Evolutionary conservation across 257 asterid genomes (phyloP).

Genomic region (Catharanthus roseus): DNA sequence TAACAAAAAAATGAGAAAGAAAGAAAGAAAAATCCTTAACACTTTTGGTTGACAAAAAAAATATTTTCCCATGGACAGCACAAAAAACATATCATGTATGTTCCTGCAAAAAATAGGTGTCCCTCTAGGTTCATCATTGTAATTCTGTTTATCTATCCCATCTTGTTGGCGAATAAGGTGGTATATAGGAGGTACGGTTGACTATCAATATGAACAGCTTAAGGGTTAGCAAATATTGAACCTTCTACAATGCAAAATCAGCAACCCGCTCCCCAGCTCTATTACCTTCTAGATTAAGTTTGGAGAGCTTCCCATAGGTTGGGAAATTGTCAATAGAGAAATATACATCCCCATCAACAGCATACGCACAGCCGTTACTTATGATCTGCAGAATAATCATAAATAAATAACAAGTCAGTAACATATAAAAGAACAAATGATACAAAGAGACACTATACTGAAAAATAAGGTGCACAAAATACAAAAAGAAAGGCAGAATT

Average conservation of each 20-base stretch:
- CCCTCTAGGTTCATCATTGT: not conserved
- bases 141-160: not conserved
- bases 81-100: not conserved
- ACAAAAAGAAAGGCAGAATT: not conserved
- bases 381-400: constrained; percentile 39
- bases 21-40: not conserved
- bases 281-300: constrained; percentile 69
- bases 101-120: not conserved
- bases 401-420: not conserved
- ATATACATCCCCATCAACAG: constrained; percentile 66
- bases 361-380: constrained; percentile 55
- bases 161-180: not conserved
- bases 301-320: constrained; percentile 66
- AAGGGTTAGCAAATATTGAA: constrained; percentile 11
- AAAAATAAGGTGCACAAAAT: not conserved
- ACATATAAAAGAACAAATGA: constrained; percentile 1
- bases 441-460: not conserved
- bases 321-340: constrained; percentile 68
- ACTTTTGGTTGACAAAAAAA: not conserved
- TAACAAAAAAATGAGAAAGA: not conserved
- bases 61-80: not conserved
- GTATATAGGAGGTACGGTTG: not conserved
- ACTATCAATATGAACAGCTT: not conserved
- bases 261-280: constrained; percentile 77
- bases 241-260: constrained; percentile 96